phyloP scores from a whole-genome alignment of 1,139 yeast genomes.

The Pichia sp. region DNA sequence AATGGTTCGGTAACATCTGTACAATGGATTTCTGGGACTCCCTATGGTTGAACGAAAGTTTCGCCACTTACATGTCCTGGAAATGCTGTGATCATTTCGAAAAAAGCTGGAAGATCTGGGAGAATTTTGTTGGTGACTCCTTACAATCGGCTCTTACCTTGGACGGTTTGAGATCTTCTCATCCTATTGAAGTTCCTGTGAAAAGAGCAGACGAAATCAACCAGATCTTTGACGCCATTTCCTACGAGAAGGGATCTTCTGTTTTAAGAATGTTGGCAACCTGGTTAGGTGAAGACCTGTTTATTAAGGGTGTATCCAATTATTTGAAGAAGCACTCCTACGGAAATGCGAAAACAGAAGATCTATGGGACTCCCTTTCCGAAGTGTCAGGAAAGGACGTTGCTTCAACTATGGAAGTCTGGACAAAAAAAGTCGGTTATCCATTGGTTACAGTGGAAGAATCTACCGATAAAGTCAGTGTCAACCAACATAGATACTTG shows the following conservation, averaged over 20 bases:
- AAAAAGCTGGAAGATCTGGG: constrained; percentile 59
- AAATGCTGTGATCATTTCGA: constrained; percentile 48
- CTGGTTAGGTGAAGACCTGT: constrained; percentile 48
- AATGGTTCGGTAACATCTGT: constrained; percentile 62
- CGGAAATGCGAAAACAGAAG: constrained; percentile 49
- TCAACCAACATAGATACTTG: constrained; percentile 55
- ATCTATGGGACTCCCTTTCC: constrained; percentile 48
- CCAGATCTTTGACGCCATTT: constrained; percentile 55
- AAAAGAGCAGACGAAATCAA: constrained; percentile 52
- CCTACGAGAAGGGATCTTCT: constrained; percentile 55
- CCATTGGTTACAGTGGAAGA: constrained; percentile 47
- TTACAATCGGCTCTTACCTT: constrained; percentile 50
- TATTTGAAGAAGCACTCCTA: constrained; percentile 49
- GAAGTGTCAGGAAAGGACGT: constrained; percentile 49
- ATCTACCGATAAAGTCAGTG: constrained; percentile 25
- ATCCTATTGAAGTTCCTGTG: constrained; percentile 58
- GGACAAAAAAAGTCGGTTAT: constrained; percentile 55
- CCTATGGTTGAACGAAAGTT: constrained; percentile 59
- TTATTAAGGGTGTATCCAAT: constrained; percentile 51
- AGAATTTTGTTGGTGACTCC: constrained; percentile 50
- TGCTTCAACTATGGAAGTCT: constrained; percentile 45
- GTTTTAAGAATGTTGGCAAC: constrained; percentile 53
- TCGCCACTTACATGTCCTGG: constrained; percentile 59
- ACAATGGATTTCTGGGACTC: constrained; percentile 67
- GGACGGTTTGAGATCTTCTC: constrained; percentile 54